These are phyloP conservation scores for Coemansia sp. DNA, from an alignment of 192 early-diverging fungal species.

Conservation along the genomic window DNA sequence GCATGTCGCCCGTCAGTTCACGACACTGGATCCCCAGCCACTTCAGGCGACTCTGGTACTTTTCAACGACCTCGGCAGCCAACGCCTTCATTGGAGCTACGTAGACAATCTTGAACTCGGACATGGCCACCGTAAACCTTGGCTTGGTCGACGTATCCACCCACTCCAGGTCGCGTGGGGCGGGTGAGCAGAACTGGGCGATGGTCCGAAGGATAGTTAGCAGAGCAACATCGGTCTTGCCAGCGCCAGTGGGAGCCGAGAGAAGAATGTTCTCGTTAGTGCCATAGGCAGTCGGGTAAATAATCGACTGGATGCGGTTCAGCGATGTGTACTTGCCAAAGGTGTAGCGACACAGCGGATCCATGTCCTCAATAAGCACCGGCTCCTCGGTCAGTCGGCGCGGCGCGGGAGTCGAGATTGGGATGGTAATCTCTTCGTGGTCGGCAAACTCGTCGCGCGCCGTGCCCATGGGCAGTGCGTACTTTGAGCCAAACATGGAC, in stretches of 20 bases:
- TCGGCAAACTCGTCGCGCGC: conserved; percentile 69
- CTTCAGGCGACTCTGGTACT: conserved; percentile 80
- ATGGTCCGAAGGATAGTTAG: conserved; percentile 85
- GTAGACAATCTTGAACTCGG: conserved; percentile 98
- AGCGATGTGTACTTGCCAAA: conserved; percentile 85
- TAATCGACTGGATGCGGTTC: conserved; percentile 95
- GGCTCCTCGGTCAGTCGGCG: conserved; percentile 62
- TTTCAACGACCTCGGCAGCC: conserved; percentile 91
- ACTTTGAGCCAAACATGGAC: conserved; percentile 75
- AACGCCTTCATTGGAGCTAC: conserved; percentile 98
- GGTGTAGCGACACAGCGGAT: conserved; percentile 69
- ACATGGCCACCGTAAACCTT: conserved; percentile 64
- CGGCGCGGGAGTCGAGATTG: conserved; percentile 68
- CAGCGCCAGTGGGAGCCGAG: conserved; percentile 97
- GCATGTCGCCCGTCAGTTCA: conserved; percentile 98
- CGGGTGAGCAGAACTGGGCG: conserved; percentile 66
- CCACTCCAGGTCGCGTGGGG: conserved; percentile 44
- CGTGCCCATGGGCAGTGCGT: conserved; percentile 77
- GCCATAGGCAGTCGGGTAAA: conserved; percentile 89
- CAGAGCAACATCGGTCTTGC: conserved; percentile 98
- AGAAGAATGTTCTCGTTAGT: conserved; percentile 99
- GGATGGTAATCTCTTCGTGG: conserved; percentile 92
- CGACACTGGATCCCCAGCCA: conserved; percentile 84
- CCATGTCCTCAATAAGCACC: conserved; percentile 68
- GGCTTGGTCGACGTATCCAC: conserved; percentile 28